A percentile compares a stretch with the other conserved stretches of the same genome.
Evolutionary conservation across 2,329 filamentous ascomycete genomes (phyloP).

Genomic region (Cladosporium sp.): DNA sequence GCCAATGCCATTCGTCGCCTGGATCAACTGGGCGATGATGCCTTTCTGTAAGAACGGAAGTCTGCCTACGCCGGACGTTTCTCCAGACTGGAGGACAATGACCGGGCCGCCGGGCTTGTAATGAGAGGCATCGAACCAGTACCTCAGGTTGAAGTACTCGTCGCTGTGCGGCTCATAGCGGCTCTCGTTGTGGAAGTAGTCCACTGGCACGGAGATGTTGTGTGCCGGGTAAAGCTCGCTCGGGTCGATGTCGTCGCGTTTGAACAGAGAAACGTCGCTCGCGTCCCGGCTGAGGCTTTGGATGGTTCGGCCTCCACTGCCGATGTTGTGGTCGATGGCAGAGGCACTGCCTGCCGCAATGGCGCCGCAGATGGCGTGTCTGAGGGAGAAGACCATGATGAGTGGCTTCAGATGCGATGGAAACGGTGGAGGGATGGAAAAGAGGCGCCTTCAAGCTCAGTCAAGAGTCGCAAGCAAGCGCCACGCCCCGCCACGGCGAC

Average conservation of each 20-base stretch:
- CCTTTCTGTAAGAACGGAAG: conserved; percentile 71
- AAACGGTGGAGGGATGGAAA: background rate
- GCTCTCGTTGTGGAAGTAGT: conserved; percentile 78
- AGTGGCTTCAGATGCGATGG: background rate
- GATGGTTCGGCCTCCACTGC: conserved; percentile 6
- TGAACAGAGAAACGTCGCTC: conserved; percentile 3
- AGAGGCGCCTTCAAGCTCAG: background rate
- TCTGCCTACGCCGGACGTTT: conserved; percentile 57
- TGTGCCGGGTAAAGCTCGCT: conserved; percentile 40
- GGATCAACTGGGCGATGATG: conserved; percentile 62
- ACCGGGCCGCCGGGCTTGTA: conserved; percentile 75
- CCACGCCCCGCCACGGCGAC: background rate
- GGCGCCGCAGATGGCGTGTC: background rate
- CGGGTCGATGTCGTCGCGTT: conserved; percentile 26
- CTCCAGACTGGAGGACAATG: conserved; percentile 68
- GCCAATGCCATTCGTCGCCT: conserved; percentile 66
- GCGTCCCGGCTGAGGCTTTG: background rate
- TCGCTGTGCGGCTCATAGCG: conserved; percentile 70
- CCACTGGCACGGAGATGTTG: conserved; percentile 56
- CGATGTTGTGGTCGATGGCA: background rate
- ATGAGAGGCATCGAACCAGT: conserved; percentile 74
- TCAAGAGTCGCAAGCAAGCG: background rate
- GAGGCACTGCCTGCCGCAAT: background rate
- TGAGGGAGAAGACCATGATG: background rate
- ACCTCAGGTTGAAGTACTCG: conserved; percentile 63